Conservation (phyloP, 176 grass and related monocot species). For the Metroxylon sagu region DNA sequence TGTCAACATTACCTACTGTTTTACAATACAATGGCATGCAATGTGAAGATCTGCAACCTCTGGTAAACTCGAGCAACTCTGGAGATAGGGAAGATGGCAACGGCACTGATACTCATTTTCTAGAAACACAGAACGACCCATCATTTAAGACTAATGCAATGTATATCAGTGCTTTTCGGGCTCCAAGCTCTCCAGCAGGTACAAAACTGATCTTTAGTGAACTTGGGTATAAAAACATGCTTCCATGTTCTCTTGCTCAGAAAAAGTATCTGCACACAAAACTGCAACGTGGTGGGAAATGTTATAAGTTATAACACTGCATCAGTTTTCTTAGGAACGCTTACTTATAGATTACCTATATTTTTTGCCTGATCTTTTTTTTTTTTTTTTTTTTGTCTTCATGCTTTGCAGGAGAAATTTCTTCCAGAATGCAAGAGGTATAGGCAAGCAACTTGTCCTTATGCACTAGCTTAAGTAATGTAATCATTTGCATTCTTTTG, state of each 20-base stretch:
- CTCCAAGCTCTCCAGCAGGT: conserved; percentile 44
- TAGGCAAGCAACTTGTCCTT: background rate
- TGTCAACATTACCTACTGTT: conserved; percentile 36
- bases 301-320: too few species aligned
- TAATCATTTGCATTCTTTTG: too few species aligned
- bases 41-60: conserved; percentile 15
- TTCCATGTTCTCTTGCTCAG: too few species aligned
- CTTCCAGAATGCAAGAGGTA: conserved; percentile 1
- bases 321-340: too few species aligned
- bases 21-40: conserved; percentile 7
- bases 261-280: too few species aligned
- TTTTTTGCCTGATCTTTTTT: background rate
- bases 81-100: conserved; percentile 23
- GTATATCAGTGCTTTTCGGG: conserved; percentile 7
- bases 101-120: conserved; percentile 17
- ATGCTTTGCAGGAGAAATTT: conserved; percentile 10
- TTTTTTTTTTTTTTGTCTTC: background rate
- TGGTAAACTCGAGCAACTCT: conserved; percentile 16
- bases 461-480: background rate
- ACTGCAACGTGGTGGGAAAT: too few species aligned
- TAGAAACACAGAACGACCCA: conserved; percentile 22
- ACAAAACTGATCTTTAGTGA: background rate
- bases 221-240: conserved; percentile 10
- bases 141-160: conserved; percentile 26
- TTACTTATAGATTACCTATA: too few species aligned